These are phyloP conservation scores for Colletotrichum gigasporum DNA, from an alignment of 2,329 filamentous ascomycete genomes.

Conservation along the genomic window DNA sequence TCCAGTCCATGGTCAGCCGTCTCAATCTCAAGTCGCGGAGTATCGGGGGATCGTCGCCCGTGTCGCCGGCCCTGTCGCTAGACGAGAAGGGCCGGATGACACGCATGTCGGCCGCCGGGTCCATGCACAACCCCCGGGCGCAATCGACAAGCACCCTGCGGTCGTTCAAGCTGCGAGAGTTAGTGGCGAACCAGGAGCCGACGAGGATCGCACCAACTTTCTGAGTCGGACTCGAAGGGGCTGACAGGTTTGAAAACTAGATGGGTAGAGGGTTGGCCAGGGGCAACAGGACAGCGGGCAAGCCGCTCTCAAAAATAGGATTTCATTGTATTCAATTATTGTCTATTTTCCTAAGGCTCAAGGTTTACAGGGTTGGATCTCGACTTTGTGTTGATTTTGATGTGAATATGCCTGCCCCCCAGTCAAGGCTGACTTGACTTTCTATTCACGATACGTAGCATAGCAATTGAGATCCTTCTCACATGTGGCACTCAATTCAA, in stretches of 20 bases:
- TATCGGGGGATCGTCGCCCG: constrained; percentile 28
- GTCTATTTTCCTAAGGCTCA: background rate
- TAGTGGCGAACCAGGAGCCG: constrained; percentile 27
- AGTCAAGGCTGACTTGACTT: no score
- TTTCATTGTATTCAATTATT: constrained; percentile 2
- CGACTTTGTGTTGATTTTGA: no score
- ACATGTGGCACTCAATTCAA: no score
- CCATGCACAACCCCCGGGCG: constrained; percentile 11
- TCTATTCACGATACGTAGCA: no score
- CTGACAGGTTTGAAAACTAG: background rate
- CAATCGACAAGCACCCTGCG: constrained; percentile 34
- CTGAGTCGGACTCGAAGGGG: no score
- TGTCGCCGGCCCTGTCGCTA: constrained; percentile 33
- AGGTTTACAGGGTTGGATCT: no score
- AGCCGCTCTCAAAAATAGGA: background rate
- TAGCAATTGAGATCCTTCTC: no score
- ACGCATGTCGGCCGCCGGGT: constrained; percentile 3
- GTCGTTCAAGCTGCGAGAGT: constrained; percentile 35
- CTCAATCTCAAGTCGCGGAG: constrained; percentile 43
- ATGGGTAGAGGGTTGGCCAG: no score
- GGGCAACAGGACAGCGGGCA: no score
- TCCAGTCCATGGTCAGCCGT: constrained; percentile 44
- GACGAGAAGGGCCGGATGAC: constrained; percentile 21
- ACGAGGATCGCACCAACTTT: constrained; percentile 17
- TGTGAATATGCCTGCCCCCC: no score